These are phyloP conservation scores for Hevea brasiliensis DNA, from an alignment of 345 rosid genomes.

Conservation along the genomic window DNA sequence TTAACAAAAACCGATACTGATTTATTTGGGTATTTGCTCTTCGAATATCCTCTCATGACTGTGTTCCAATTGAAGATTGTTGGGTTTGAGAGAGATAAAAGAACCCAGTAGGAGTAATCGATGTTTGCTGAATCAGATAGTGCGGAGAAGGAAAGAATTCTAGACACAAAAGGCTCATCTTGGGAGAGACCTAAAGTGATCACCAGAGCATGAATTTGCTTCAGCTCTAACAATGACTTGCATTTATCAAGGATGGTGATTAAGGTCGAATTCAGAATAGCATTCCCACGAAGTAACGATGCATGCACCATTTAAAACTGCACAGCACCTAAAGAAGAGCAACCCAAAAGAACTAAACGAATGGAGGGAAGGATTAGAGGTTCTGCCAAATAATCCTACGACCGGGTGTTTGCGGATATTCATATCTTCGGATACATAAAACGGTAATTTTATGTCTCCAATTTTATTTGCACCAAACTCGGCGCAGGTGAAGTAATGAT, in stretches of 20 bases:
- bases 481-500: too few species aligned
- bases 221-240: constrained; percentile 52
- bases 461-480: too few species aligned
- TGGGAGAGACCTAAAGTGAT: constrained; percentile 53
- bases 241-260: constrained; percentile 45
- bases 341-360: too few species aligned
- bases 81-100: constrained; percentile 43
- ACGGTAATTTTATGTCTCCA: too few species aligned
- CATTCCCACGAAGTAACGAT: constrained; percentile 23
- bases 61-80: constrained; percentile 57
- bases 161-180: constrained; percentile 45
- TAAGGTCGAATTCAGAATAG: constrained; percentile 11
- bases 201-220: constrained; percentile 55
- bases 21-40: constrained; percentile 50
- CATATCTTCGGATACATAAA: too few species aligned
- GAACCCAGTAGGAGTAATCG: constrained; percentile 47
- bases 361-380: too few species aligned
- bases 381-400: too few species aligned
- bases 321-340: not conserved
- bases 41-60: constrained; percentile 59
- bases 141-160: constrained; percentile 50
- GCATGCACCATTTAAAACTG: constrained; percentile 43
- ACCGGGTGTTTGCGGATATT: too few species aligned
- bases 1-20: constrained; percentile 48
- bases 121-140: constrained; percentile 46